Conservation (phyloP, 495 filamentous ascomycete genomes). For the Neurospora intermedia region DNA sequence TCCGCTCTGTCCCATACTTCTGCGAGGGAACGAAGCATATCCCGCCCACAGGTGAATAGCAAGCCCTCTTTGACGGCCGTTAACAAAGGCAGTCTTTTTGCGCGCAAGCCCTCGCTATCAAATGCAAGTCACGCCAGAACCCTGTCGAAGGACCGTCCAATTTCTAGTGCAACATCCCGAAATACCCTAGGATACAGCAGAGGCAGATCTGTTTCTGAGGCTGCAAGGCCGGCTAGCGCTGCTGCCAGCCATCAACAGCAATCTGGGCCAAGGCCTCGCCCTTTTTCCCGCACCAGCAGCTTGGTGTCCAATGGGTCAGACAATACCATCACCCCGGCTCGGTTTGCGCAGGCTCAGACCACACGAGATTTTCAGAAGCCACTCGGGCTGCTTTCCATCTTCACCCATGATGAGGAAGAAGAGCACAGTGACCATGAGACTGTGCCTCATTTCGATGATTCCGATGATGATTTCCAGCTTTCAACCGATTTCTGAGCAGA, state of each 20-base stretch:
- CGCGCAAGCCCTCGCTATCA: conserved; percentile 31
- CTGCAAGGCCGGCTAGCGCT: conserved; percentile 19
- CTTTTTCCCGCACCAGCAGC: conserved; percentile 24
- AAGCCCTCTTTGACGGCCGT: neutral
- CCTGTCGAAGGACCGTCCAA: conserved; percentile 40
- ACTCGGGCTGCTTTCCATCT: conserved; percentile 31
- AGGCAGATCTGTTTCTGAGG: conserved; percentile 52
- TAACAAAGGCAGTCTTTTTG: conserved; percentile 22
- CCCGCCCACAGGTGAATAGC: neutral
- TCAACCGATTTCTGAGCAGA: conserved; percentile 25
- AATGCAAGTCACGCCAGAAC: conserved; percentile 24
- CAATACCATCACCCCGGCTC: conserved; percentile 39
- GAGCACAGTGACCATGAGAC: conserved; percentile 14
- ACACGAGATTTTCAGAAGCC: conserved; percentile 25
- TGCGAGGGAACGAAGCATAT: neutral
- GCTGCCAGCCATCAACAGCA: conserved; percentile 5
- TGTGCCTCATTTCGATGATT: conserved; percentile 13
- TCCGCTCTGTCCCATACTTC: conserved; percentile 19
- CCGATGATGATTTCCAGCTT: conserved; percentile 32
- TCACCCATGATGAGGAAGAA: conserved; percentile 29
- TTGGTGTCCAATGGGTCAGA: conserved; percentile 34
- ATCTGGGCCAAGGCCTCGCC: conserved; percentile 10
- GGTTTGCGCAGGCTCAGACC: conserved; percentile 24
- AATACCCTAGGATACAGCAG: conserved; percentile 74
- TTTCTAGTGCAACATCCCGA: conserved; percentile 53